Base-by-base conservation (phyloP, 2,329 filamentous ascomycete genomes). In the Ophiostoma himal-ulmi region DNA sequence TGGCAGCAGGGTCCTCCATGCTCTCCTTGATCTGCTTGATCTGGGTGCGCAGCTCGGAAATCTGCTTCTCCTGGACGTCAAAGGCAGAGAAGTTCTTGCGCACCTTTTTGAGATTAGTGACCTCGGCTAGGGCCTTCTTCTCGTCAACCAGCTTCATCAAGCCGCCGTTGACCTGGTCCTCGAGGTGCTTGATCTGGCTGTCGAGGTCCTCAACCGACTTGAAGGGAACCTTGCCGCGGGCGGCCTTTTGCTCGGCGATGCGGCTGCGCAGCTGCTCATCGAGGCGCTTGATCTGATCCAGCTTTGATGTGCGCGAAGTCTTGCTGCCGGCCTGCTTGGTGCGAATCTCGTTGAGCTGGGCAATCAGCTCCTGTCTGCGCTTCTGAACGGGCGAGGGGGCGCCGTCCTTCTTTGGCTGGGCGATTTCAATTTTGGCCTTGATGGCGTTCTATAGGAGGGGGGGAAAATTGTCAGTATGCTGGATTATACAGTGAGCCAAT, bases 81-180 rank as follows among this genome's bases (percentile, higher is more conserved):
- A 98, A 91, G 73, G 89, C 87, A 71, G 89, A 88, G 79, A 99
- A 97, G 81, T 88, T 91, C 88, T 97, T 98, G 83, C 92, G 92
- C 77, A 91, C 87, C 84, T 96, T 96, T 80, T 91, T 90, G 75
- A 98, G 83, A 79, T 83, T 90, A 67, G 91, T 91, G 76, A 97
- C 90, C 76, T 97, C 93, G 68, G 86, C 83, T 26, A 98, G 85
- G 10, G 92, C 89, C 86, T 97, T 98, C 85, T 93, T 96, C 87
- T 98, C 95, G 76, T 99, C 95, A 13, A 98, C 95, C 68, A 99
- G 84, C 83, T 94, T 96, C 91, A 99, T 94, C 79, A 87, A 91
- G 74, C 94, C 94, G 48, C 89, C 87, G 79, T 96, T 92, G 76
- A 98, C 93, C 79, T 94, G 87, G 81, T 90, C 90, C 75, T 97